phyloP scores from a whole-genome alignment of 441 rosid genomes.

The Erodium texanum region DNA sequence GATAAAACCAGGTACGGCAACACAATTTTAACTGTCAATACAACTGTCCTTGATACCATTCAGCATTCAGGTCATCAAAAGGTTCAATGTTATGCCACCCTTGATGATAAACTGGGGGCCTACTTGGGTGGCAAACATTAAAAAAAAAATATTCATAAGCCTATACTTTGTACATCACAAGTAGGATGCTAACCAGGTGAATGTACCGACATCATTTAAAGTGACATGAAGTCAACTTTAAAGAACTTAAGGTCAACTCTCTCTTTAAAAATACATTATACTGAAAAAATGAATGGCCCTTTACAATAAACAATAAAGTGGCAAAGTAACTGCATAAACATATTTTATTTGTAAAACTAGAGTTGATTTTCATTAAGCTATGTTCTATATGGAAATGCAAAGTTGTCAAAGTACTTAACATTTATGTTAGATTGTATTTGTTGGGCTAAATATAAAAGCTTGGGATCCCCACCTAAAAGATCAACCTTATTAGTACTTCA shows the following conservation, averaged over 20 bases:
- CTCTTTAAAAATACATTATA: not conserved
- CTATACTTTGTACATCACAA: not conserved
- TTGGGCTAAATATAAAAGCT: not conserved
- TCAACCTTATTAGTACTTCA: not conserved
- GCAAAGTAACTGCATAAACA: not conserved
- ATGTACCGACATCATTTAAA: not conserved
- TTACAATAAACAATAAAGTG: not conserved
- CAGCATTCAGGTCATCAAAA: not conserved
- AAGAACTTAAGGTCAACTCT: not conserved
- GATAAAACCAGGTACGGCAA: not conserved
- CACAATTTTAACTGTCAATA: not conserved
- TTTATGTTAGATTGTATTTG: not conserved
- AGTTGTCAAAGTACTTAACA: not conserved
- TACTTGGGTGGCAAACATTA: not conserved
- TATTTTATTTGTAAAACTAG: not conserved
- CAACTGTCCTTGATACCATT: not conserved
- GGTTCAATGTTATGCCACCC: not conserved
- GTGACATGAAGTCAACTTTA: not conserved
- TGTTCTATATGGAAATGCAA: not conserved
- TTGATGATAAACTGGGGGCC: constrained; percentile 1
- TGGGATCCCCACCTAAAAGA: not conserved
- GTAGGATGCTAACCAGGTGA: not conserved
- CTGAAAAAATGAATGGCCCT: not conserved
- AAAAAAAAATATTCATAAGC: constrained; percentile 2
- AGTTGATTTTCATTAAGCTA: not conserved